Evolutionary conservation across 129 eudicot genomes (phyloP).

Genomic region (Centaurea solstitialis): DNA sequence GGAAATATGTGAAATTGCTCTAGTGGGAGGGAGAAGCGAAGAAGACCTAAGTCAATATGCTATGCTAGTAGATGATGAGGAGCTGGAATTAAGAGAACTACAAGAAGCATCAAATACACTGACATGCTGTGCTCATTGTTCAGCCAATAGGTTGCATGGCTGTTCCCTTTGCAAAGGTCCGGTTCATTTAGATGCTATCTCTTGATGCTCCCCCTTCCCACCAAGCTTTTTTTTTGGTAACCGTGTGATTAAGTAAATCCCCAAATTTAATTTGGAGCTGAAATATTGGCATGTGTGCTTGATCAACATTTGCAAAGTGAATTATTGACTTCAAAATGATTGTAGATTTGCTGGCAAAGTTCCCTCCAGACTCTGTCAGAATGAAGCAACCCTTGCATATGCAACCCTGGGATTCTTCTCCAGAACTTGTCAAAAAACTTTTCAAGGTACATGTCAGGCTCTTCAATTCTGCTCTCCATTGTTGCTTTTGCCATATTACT

Average conservation of each 20-base stretch:
- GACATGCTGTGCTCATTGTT: conserved; percentile 65
- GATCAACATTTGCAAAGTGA: conserved; percentile 1
- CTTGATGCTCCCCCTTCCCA: not conserved
- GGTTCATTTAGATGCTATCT: conserved; percentile 6
- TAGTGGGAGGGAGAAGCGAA: conserved; percentile 47
- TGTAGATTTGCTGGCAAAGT: conserved; percentile 82
- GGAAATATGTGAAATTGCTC: conserved; percentile 68
- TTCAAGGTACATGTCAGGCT: conserved; percentile 62
- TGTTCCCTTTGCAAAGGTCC: conserved; percentile 96
- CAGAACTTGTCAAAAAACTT: conserved; percentile 72
- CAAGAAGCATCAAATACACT: conserved; percentile 76
- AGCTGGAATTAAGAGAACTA: conserved; percentile 76
- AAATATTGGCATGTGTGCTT: not conserved
- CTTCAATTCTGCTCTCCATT: conserved; percentile 5
- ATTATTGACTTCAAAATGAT: conserved; percentile 9
- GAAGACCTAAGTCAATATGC: conserved; percentile 44
- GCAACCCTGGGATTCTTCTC: conserved; percentile 86
- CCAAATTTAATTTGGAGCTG: not conserved
- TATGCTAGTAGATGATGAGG: conserved; percentile 79
- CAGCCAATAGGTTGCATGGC: conserved; percentile 57
- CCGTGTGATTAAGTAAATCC: not conserved
- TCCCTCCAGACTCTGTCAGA: conserved; percentile 80
- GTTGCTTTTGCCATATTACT: not conserved
- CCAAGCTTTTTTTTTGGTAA: not conserved
- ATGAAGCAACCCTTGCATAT: conserved; percentile 62